phyloP scores from a whole-genome alignment of 2,329 filamentous ascomycete genomes.

The Fusarium torreyae region DNA sequence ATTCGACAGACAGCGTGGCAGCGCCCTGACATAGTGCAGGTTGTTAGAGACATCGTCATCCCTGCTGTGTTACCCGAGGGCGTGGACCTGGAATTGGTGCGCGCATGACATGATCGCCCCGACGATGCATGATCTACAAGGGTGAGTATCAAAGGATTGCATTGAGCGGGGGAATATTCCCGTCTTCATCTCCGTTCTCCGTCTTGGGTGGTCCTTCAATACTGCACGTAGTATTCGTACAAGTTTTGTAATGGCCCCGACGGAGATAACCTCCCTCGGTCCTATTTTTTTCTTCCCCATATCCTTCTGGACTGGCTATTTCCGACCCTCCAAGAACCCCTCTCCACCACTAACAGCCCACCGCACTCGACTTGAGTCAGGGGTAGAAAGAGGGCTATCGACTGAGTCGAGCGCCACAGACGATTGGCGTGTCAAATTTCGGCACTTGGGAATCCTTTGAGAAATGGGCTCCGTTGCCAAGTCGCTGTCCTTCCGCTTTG shows the following conservation, averaged over 20 bases:
- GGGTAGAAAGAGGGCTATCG: neutral
- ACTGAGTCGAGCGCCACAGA: neutral
- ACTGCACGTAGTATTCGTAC: neutral
- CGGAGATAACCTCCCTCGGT: neutral
- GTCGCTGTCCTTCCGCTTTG: neutral
- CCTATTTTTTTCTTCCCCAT: neutral
- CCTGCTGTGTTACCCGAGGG: neutral
- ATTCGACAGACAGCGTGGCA: neutral
- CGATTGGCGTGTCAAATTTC: slow-evolving; percentile 1
- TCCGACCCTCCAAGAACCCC: neutral
- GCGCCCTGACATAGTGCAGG: neutral
- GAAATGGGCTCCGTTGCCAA: neutral
- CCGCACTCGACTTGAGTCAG: neutral
- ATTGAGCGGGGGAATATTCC: neutral
- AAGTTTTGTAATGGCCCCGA: neutral
- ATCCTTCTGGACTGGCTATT: neutral
- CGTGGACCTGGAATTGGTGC: neutral
- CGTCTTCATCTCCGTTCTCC: neutral
- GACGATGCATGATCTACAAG: neutral
- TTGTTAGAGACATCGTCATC: neutral
- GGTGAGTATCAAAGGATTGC: neutral
- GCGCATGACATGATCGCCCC: slow-evolving; percentile 4
- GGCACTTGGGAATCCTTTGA: slow-evolving; percentile 6
- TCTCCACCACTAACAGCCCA: neutral
- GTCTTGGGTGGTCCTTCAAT: neutral